Evolutionary conservation across 441 rosid genomes (phyloP).

Genomic region (Populus hybrid): DNA sequence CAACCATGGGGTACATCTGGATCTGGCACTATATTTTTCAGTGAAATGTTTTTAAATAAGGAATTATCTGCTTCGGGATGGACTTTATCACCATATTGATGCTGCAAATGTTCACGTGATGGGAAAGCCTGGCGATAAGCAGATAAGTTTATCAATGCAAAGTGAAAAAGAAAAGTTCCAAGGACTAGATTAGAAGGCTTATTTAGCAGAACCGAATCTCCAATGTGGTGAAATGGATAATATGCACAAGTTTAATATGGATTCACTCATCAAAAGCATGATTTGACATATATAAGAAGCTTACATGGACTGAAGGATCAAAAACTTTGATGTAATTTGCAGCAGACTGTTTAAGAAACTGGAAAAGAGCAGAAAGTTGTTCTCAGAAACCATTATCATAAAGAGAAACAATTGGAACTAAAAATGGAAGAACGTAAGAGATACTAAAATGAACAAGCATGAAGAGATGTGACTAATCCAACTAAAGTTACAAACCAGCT

Average conservation of each 20-base stretch:
- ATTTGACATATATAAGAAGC: constrained; percentile 17
- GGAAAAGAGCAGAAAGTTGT: constrained; percentile 25
- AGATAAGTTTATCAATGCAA: constrained; percentile 19
- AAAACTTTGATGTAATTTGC: constrained; percentile 59
- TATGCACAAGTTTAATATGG: neutral
- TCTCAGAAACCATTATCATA: constrained; percentile 17
- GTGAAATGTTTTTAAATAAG: constrained; percentile 36
- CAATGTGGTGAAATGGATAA: neutral
- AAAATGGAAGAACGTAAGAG: neutral
- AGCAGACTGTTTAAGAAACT: constrained; percentile 81
- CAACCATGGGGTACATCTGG: constrained; percentile 82
- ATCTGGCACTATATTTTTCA: constrained; percentile 64
- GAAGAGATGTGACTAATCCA: neutral
- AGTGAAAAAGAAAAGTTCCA: neutral
- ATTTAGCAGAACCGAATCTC: neutral
- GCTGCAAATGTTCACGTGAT: constrained; percentile 64
- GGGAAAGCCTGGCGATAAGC: constrained; percentile 58
- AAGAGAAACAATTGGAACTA: constrained; percentile 6
- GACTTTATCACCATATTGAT: constrained; percentile 52
- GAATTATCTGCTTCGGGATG: constrained; percentile 44
- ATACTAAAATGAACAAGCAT: neutral
- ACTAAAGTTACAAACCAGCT: neutral
- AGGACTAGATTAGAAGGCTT: neutral
- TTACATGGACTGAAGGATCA: constrained; percentile 80
- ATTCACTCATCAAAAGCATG: neutral